Evolutionary conservation across 805 yeast genomes (phyloP).

Genomic region (Wickerhamomyces xylosicus): DNA sequence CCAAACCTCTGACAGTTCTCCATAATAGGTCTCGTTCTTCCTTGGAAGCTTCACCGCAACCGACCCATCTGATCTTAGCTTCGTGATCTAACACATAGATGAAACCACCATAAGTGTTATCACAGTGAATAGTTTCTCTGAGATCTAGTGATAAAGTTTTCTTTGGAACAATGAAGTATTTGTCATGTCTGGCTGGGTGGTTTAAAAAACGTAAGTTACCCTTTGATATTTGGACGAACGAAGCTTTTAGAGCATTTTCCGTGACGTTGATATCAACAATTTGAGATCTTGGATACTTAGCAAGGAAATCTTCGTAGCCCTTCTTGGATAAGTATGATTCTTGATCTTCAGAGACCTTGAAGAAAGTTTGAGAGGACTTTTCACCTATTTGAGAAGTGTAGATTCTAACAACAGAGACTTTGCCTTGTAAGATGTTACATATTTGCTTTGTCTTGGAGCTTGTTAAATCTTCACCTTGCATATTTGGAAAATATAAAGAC

Average conservation of each 20-base stretch:
- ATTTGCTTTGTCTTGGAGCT: slow-evolving; percentile 20
- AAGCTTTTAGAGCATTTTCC: slow-evolving; percentile 61
- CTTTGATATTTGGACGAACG: slow-evolving; percentile 45
- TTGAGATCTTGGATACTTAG: slow-evolving; percentile 44
- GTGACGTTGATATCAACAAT: slow-evolving; percentile 70
- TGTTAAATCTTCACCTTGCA: slow-evolving; percentile 43
- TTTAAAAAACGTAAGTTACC: slow-evolving; percentile 31
- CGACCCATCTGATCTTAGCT: slow-evolving; percentile 82
- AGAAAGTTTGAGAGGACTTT: slow-evolving; percentile 51
- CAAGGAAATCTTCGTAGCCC: slow-evolving; percentile 30
- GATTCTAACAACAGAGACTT: slow-evolving; percentile 54
- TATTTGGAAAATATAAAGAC: slow-evolving; percentile 76
- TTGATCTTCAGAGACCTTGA: slow-evolving; percentile 33
- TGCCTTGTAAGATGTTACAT: slow-evolving; percentile 32
- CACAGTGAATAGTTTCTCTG: slow-evolving; percentile 51
- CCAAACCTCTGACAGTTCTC: slow-evolving; percentile 54
- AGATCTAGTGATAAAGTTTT: slow-evolving; percentile 44
- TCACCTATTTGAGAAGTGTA: slow-evolving; percentile 66
- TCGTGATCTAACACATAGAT: slow-evolving; percentile 66
- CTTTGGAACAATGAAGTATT: slow-evolving; percentile 56
- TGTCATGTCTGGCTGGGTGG: slow-evolving; percentile 39
- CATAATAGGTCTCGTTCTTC: slow-evolving; percentile 55
- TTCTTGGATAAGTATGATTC: slow-evolving; percentile 24
- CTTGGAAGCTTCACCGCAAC: slow-evolving; percentile 70
- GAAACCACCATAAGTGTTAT: slow-evolving; percentile 77